Conservation (phyloP, 257 asterid species). For the Coffea canephora region DNA sequence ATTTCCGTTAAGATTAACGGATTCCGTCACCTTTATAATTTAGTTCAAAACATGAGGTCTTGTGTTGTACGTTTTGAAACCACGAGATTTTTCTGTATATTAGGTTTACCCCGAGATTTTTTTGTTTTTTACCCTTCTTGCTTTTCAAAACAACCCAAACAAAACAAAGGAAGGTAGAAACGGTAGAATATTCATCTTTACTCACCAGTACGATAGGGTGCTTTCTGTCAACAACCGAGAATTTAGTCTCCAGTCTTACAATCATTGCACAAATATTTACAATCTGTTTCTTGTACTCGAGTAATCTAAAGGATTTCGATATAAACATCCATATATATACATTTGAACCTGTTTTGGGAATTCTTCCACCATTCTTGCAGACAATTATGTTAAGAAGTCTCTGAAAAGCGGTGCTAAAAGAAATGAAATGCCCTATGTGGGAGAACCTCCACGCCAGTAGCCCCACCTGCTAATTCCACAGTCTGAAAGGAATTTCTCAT, state of each 20-base stretch:
- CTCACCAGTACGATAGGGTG: background rate
- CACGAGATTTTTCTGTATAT: too few relatives aligned
- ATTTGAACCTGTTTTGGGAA: background rate
- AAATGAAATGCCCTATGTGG: conserved; percentile 17
- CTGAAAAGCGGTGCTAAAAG: background rate
- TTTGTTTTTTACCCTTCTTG: too few relatives aligned
- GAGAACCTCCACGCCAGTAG: conserved; percentile 63
- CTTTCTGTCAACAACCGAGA: too few relatives aligned
- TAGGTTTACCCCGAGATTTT: too few relatives aligned
- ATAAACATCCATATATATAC: background rate
- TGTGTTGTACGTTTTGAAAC: too few relatives aligned
- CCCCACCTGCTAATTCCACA: conserved; percentile 73
- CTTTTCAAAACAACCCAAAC: too few relatives aligned
- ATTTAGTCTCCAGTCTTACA: background rate
- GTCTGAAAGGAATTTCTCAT: conserved; percentile 62
- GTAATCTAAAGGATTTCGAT: background rate
- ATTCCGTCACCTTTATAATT: too few relatives aligned
- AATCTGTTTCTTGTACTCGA: background rate
- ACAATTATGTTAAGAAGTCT: background rate
- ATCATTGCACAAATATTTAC: background rate
- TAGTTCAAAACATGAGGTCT: too few relatives aligned
- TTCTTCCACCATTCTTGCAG: background rate
- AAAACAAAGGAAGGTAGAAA: too few relatives aligned
- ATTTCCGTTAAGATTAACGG: too few relatives aligned
- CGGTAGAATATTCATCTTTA: background rate